Evolutionary conservation across 106 monocot species (phyloP), one percentile per base, ranked within the genome.

Genomic region (Amphibolis antarctica): DNA sequence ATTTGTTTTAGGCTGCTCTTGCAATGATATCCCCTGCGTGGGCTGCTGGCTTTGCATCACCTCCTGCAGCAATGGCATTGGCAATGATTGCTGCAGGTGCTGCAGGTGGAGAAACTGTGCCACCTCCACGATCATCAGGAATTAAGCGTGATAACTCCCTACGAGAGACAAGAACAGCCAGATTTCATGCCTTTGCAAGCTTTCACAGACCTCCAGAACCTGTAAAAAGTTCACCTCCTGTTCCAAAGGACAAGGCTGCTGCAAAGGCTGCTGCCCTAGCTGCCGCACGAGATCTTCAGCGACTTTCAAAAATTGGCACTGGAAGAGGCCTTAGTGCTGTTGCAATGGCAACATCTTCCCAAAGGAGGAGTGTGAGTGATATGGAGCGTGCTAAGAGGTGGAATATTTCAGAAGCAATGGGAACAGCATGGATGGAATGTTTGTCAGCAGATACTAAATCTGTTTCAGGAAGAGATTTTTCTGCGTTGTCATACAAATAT

Each of bases 31-130:
- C 98, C 1, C 76, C 98, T 76, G 87, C 87, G 1, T 98, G 98
- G 98, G 87, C 98, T 64, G 91, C 98, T 71, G 91, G 85, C 66
- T 98, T 98, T 83, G 98, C 98, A 50, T 98, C 98, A 47, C 98
- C 98, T 77, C 98, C 98, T 64, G 84, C 85, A 77, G 98, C 98
- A 26, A 82, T 98, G 98, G 91, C 98, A 47, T 73, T 98, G 72
- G 98, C 98, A 69, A 98, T 98, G 87, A 82, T 91, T 80, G 98
- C 98, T 72, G 98, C 98, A 54, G 98, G 98, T 59, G 78, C 85
- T 63, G 65, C 78, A 68, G 91, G 98, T 51, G 87, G 80, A 53
- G 91, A 91, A 80, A 74, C 80, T 46, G 62, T 71, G 11, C 53
- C 84, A 66, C 75, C 86, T 78, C 28, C 75, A 31, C 82, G 62